Percentiles rank a stretch among this genome's conserved stretches.
Evolutionary conservation across 495 filamentous ascomycete species (phyloP).

Genomic region (Chaetomidium leptoderma): DNA sequence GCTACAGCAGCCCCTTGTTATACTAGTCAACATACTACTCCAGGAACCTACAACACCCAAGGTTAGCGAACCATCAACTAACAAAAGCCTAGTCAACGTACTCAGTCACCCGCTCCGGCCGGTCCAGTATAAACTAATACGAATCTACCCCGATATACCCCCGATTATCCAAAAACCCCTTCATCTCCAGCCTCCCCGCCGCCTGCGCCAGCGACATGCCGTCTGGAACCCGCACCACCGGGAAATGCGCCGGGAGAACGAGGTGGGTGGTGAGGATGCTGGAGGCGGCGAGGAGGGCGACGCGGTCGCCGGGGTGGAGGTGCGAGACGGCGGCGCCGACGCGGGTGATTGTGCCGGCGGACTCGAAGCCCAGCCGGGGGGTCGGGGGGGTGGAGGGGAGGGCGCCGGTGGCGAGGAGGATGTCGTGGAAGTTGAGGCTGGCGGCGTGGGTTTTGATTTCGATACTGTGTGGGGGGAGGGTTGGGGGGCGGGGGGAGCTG

Average conservation of each 20-base stretch:
- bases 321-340: constrained; percentile 19
- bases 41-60: background rate
- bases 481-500: constrained; percentile 13
- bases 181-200: constrained; percentile 38
- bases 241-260: constrained; percentile 23
- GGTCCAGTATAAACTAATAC: constrained; percentile 5
- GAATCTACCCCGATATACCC: constrained; percentile 47
- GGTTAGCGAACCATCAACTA: background rate
- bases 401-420: constrained; percentile 35
- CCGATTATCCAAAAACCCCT: constrained; percentile 38
- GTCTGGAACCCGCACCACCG: constrained; percentile 17
- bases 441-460: constrained; percentile 31
- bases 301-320: constrained; percentile 36
- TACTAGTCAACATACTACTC: constrained; percentile 18
- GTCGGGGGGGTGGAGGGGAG: background rate
- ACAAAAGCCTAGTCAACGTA: background rate
- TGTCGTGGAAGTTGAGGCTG: constrained; percentile 39
- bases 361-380: constrained; percentile 16
- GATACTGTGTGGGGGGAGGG: constrained; percentile 24
- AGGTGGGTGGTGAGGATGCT: constrained; percentile 37
- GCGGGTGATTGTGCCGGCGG: constrained; percentile 39
- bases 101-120: background rate
- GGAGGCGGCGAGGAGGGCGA: constrained; percentile 34
- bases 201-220: constrained; percentile 29
- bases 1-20: constrained; percentile 28